Conservation (phyloP, 257 asterid species). For the Euphrasia confusa region DNA sequence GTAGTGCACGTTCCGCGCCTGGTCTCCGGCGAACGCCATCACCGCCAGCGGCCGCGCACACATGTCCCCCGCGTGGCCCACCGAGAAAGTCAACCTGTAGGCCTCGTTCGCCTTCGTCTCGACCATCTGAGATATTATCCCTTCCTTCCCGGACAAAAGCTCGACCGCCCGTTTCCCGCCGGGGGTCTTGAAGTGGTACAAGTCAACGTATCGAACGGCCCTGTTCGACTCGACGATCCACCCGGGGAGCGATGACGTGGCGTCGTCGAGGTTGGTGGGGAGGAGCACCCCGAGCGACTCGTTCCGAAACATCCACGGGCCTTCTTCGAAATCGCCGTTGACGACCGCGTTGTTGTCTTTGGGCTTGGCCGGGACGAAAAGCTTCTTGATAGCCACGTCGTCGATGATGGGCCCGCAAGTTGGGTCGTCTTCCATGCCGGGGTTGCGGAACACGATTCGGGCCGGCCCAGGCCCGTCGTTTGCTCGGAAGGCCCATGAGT, state of each 20-base stretch:
- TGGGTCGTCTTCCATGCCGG: slow-evolving; percentile 99
- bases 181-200: slow-evolving; percentile 65
- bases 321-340: slow-evolving; percentile 94
- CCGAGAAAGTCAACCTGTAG: slow-evolving; percentile 49
- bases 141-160: slow-evolving; percentile 83
- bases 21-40: slow-evolving; percentile 67
- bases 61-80: slow-evolving; percentile 81
- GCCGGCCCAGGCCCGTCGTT: slow-evolving; percentile 47
- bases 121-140: slow-evolving; percentile 91
- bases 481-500: slow-evolving; percentile 86
- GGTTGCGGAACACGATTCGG: slow-evolving; percentile 56
- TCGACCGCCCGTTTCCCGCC: slow-evolving; percentile 89
- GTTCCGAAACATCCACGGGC: slow-evolving; percentile 92
- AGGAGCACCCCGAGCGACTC: slow-evolving; percentile 84
- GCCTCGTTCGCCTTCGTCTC: slow-evolving; percentile 69
- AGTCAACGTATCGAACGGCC: slow-evolving; percentile 84
- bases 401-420: slow-evolving; percentile 95
- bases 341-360: slow-evolving; percentile 77
- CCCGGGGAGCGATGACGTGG: slow-evolving; percentile 81
- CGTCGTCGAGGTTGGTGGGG: slow-evolving; percentile 86
- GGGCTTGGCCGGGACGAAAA: slow-evolving; percentile 63
- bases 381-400: slow-evolving; percentile 85
- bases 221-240: slow-evolving; percentile 97
- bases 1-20: slow-evolving; percentile 39
- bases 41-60: slow-evolving; percentile 83